Base-by-base conservation (phyloP, 139 green algal species). In the Axilococcus clingmanii region DNA sequence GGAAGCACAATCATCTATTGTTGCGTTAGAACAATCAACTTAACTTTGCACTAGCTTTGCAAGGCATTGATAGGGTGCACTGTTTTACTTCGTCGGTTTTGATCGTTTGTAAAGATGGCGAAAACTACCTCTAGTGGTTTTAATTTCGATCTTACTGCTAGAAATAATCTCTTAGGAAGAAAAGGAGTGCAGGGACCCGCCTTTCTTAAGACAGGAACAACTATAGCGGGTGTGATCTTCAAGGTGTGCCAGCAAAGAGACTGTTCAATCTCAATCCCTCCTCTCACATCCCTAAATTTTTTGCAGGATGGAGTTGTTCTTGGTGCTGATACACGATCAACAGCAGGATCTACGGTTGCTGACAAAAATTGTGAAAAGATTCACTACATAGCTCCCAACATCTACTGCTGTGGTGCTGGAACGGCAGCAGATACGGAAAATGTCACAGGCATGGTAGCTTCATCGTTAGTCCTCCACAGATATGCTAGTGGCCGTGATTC, bases 311-410 rank as follows among this genome's bases (percentile, higher is more conserved):
- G 93, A 3, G 86, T 99, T n/a, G 85, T 99, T 19, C 69, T 99
- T 14, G 93, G 87, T 4, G 93, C 93, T 5, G 93, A 99, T 63
- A 99, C 93, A 4, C 74, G 93, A 6, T 96, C 93, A 3, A 99
- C 93, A 0, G 72, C 86, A 15, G 93, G 88, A 11, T 76, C 71
- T 15, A 96, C 91, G 7, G 90, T 99, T n/a, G 86, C 84, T 15
- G 93, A 99, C 72, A 99, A 99, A 60, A 98, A 99, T 67, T 97
- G 90, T 71, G 83, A 94, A 57, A 99, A 99, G 73, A 97, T 99
- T 40, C 90, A 98, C 55, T 97, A 82, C 67, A 95, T 99, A 31
- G 81, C 93, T 2, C 79, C 85, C 49, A 99, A 99, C 66, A 96
- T 99, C 49, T 96, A 95, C 69, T 97, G 90, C 62, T 97, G 92